Conservation (phyloP, 1,284 basidiomycete genomes). For the Pseudozyma hubeiensis region DNA sequence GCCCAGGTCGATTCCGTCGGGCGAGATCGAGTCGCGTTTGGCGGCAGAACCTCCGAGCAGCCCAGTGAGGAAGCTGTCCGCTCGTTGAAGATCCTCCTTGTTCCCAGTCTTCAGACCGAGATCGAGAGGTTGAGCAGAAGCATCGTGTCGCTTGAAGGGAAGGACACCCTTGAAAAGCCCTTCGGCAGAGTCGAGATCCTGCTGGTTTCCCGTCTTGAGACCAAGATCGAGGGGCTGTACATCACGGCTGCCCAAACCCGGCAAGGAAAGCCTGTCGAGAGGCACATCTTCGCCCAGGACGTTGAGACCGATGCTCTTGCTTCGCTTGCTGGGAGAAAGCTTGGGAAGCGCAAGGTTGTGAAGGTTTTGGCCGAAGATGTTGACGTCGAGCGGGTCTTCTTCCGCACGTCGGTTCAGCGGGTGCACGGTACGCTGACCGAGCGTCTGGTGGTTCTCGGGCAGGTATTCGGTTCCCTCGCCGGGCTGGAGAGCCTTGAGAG, state of each 20-base stretch:
- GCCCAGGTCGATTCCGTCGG: constrained; percentile 30
- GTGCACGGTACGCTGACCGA: constrained; percentile 31
- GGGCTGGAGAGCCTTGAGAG: constrained; percentile 21
- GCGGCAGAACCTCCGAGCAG: constrained; percentile 10
- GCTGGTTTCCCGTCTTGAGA: constrained; percentile 25
- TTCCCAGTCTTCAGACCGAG: constrained; percentile 33
- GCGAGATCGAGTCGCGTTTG: constrained; percentile 43
- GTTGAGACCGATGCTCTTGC: constrained; percentile 23
- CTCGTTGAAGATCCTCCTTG: constrained; percentile 28
- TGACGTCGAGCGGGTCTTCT: constrained; percentile 16
- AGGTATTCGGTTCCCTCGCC: constrained; percentile 15
- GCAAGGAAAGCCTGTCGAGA: constrained; percentile 9
- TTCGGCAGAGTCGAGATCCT: constrained; percentile 24
- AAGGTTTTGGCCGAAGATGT: constrained; percentile 14
- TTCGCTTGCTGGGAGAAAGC: constrained; percentile 22
- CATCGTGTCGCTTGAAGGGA: constrained; percentile 19
- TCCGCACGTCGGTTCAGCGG: constrained; percentile 33
- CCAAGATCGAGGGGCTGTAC: constrained; percentile 22
- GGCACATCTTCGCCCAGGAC: constrained; percentile 23
- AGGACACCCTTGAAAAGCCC: constrained; percentile 23
- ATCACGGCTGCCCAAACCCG: constrained; percentile 1
- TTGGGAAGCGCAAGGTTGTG: constrained; percentile 11
- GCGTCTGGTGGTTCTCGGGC: constrained; percentile 27
- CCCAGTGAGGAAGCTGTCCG: constrained; percentile 19
- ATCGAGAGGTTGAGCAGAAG: constrained; percentile 13